These are phyloP conservation scores for Chalara sp. DNA, from an alignment of 2,329 filamentous ascomycete genomes.

Conservation along the genomic window DNA sequence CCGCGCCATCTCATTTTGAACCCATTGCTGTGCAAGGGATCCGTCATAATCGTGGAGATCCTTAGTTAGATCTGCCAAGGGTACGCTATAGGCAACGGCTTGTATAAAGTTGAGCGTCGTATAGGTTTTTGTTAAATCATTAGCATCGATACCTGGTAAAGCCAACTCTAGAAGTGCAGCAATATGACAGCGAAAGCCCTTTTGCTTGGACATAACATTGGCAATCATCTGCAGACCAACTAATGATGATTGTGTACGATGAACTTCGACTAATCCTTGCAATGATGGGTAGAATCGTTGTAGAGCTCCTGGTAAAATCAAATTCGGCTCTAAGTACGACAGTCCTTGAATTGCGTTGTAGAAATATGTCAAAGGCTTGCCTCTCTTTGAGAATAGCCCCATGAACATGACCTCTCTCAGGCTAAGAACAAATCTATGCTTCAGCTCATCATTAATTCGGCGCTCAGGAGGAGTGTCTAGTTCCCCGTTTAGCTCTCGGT, in stretches of 20 bases:
- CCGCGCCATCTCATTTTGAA: conserved; percentile 86
- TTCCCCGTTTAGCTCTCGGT: conserved; percentile 87
- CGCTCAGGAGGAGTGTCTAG: conserved; percentile 78
- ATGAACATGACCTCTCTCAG: conserved; percentile 93
- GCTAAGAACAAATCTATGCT: conserved; percentile 81
- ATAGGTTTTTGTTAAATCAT: conserved; percentile 93
- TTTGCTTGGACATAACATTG: conserved; percentile 83
- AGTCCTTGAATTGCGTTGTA: conserved; percentile 84
- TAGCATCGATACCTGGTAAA: conserved; percentile 92
- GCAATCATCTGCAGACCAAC: conserved; percentile 88
- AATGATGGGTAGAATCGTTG: conserved; percentile 96
- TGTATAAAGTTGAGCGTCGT: conserved; percentile 94
- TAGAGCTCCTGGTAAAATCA: conserved; percentile 87
- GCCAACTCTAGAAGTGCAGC: conserved; percentile 90
- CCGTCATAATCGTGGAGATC: conserved; percentile 62
- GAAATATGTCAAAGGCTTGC: conserved; percentile 84
- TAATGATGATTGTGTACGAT: conserved; percentile 89
- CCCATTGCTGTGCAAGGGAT: conserved; percentile 84
- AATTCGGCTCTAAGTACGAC: conserved; percentile 81
- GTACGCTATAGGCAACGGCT: conserved; percentile 92
- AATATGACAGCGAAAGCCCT: conserved; percentile 94
- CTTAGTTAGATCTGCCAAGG: conserved; percentile 74
- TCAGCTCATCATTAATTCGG: conserved; percentile 72
- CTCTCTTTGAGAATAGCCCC: conserved; percentile 96
- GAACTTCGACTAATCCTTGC: conserved; percentile 93